Evolutionary conservation across 1,139 yeast species (phyloP), one percentile per base, ranked within the genome.

Genomic region (Diutina pseudorugosa): DNA sequence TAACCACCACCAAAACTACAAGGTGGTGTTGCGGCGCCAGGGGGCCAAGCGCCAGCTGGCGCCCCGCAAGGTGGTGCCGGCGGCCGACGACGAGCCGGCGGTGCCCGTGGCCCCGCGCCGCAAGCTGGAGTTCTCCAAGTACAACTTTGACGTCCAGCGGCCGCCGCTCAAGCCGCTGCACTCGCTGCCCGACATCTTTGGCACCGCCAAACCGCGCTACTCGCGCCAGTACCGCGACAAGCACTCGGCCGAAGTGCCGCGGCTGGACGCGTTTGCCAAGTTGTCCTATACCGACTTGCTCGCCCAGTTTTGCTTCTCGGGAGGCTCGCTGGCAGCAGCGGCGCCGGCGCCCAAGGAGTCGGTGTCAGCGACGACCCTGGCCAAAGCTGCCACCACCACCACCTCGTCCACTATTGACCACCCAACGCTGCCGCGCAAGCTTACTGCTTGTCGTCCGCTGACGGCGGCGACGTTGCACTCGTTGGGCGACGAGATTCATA

Each of bases 391-490:
- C 36, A 30, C 36, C 36, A 12, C 36, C 14, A 40, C 42, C 20
- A 6, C 42, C 20, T 4, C 42, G 6, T 5, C 18, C 42, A 3
- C 41, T 7, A 36, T n/a, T 36, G 41, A 36, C 41, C 16, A n/a
- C 41, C 41, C 41, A 14, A 14, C 16, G 20, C 42, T 40, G 18
- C 20, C 20, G 19, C 42, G 36, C 4, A 11, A 9, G 36, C 36
- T 30, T 19, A 11, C 42, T 4, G 9, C 42, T 2, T 40, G 42
- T n/a, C 20, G 20, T n/a, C 42, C 49, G 40, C 41, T 27, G 49
- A 45, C 49, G 21, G 49, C 49, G 16, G 19, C 49, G 21, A 45
- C 49, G 11, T 27, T 45, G 49, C 49, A 45, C 27, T 18, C 49
- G 18, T 27, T 45, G 21, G 49, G 49, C 14, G 49, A 45, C 21